Evolutionary conservation across 495 filamentous ascomycete species (phyloP), one percentile per base, ranked within the genome.

Genomic region (Daldinia vernicosa): DNA sequence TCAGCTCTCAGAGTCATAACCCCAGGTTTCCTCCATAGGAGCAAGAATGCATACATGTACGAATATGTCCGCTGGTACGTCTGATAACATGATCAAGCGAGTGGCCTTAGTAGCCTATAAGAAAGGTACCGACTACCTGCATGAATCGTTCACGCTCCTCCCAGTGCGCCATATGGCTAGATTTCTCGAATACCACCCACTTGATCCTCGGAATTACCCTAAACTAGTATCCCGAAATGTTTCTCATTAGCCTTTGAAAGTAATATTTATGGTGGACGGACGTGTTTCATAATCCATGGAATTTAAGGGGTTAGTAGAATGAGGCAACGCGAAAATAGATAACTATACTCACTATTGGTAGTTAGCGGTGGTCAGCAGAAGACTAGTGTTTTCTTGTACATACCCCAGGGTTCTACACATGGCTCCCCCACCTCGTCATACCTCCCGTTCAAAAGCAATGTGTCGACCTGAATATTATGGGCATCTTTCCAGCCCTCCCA

Each of bases 391-490:
- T 32, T 54, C 14, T 54, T 32, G 26, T 37, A 57, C 54, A 6
- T 57, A 57, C 54, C 54, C 54, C 78, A 86, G 24, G 63, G 63
- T 19, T 73, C 71, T 1, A 82, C 72, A n/a, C 74, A 75, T 15
- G 76, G 52, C 43, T 86, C 83, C 50, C 78, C 77, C 6, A 80
- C 81, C 62, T 85, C 82, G 60, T 88, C 86, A 47, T 84, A 83
- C 12, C 76, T 69, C 1, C 85, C 85, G 64, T 88, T 88, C 27
- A 84, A 72, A 6, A 88, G 74, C 43, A 88, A 57, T 12, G 72
- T 82, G 19, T 78, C 72, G 7, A 78, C 82, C n/a, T 77, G 60
- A 61, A 87, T 84, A 12, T 84, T 80, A 52, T 80, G 75, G 26
- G 81, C 70, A 2, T 75, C 66, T 17, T 67, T 55, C 54, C 71